Evolutionary conservation across 2,329 filamentous ascomycete species (phyloP).

Genomic region (Aspergillus tubingensis): DNA sequence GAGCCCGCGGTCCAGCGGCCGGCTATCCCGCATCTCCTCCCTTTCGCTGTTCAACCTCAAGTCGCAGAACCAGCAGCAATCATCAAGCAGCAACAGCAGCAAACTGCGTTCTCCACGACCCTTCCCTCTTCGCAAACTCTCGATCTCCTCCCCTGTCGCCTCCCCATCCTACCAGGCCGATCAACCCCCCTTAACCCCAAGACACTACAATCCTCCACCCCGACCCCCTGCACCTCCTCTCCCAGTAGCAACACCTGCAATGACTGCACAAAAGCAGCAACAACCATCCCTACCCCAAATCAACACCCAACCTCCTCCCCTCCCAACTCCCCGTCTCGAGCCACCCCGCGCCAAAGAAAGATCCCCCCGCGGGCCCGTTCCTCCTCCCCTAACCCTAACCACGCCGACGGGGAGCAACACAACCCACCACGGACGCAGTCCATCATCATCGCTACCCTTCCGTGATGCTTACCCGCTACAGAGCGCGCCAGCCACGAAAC

Average conservation of each 20-base stretch:
- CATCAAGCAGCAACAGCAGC: constrained; percentile 32
- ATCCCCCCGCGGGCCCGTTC: constrained; percentile 14
- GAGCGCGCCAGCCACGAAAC: constrained; percentile 51
- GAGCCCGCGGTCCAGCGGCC: constrained; percentile 37
- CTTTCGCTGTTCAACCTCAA: constrained; percentile 44
- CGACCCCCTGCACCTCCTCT: background rate
- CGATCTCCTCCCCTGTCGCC: constrained; percentile 58
- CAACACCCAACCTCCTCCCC: background rate
- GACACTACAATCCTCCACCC: constrained; percentile 55
- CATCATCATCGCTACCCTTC: constrained; percentile 45
- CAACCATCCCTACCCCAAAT: background rate
- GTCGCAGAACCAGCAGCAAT: constrained; percentile 24
- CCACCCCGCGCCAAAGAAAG: background rate
- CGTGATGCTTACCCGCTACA: constrained; percentile 45
- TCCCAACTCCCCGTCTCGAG: background rate
- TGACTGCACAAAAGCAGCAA: background rate
- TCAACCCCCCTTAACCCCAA: constrained; percentile 60
- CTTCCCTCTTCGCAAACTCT: constrained; percentile 54
- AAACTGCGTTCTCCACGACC: constrained; percentile 47
- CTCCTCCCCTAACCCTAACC: constrained; percentile 36
- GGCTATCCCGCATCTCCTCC: constrained; percentile 42
- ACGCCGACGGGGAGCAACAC: constrained; percentile 26
- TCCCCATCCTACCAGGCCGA: constrained; percentile 52
- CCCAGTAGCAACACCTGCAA: background rate
- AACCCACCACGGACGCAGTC: background rate